These are phyloP conservation scores for Helicostylum pulchrum DNA, from an alignment of 192 early-diverging fungal genomes.

Conservation along the genomic window DNA sequence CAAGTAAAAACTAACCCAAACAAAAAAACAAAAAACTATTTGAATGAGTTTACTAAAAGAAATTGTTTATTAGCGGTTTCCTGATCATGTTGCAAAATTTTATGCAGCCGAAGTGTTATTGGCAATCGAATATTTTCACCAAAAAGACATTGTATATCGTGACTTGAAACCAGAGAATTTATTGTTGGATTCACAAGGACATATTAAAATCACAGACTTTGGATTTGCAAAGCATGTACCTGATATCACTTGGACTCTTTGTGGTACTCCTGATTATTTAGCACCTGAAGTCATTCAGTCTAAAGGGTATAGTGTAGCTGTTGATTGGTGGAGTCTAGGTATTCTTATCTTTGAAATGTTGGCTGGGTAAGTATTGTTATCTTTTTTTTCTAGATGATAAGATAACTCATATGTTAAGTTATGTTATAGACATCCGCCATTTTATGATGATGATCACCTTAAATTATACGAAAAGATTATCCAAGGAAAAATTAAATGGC, in stretches of 20 bases:
- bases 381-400: background rate
- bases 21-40: too few relatives aligned
- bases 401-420: background rate
- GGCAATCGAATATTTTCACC: constrained; percentile 91
- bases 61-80: constrained; percentile 69
- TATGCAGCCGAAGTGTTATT: constrained; percentile 93
- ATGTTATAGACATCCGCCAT: constrained; percentile 73
- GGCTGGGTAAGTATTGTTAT: constrained; percentile 59
- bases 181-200: constrained; percentile 76
- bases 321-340: constrained; percentile 99
- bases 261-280: constrained; percentile 95
- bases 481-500: constrained; percentile 83
- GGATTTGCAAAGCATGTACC: constrained; percentile 81
- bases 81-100: constrained; percentile 90
- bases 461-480: constrained; percentile 98
- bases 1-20: too few relatives aligned
- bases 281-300: constrained; percentile 96
- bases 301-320: constrained; percentile 93
- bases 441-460: constrained; percentile 95
- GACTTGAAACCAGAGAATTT: constrained; percentile 95
- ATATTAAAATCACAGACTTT: constrained; percentile 98
- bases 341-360: constrained; percentile 98
- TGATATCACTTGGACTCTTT: constrained; percentile 90
- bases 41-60: too few relatives aligned
- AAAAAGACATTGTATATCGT: constrained; percentile 88